Evolutionary conservation across 768 basidiomycete species (phyloP).

Genomic region (Kondoa malvinella): DNA sequence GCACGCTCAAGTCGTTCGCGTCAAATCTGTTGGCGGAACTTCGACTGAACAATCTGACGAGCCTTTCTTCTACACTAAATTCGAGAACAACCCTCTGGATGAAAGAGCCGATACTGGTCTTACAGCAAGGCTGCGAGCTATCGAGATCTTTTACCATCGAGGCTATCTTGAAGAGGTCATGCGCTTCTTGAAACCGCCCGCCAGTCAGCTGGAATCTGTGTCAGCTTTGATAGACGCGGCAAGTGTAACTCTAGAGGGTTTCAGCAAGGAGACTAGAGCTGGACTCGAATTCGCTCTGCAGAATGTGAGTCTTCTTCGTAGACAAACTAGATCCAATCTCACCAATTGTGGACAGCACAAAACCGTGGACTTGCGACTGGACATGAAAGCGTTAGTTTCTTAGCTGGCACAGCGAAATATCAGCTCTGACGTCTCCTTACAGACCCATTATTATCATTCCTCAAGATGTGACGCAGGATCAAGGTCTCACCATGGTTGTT

Average conservation of each 20-base stretch:
- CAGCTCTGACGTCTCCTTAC: background rate
- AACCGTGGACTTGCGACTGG: constrained; percentile 88
- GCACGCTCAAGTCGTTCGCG: constrained; percentile 80
- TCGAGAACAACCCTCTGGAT: constrained; percentile 82
- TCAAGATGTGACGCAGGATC: constrained; percentile 60
- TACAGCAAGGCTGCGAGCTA: constrained; percentile 51
- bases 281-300: constrained; percentile 85
- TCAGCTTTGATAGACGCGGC: constrained; percentile 80
- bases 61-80: constrained; percentile 72
- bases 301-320: constrained; percentile 24
- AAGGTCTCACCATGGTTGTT: constrained; percentile 71
- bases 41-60: constrained; percentile 24
- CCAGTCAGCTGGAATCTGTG: constrained; percentile 85
- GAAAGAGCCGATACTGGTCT: constrained; percentile 78
- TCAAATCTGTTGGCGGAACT: constrained; percentile 38
- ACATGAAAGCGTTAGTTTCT: constrained; percentile 53
- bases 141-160: constrained; percentile 91
- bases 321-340: background rate
- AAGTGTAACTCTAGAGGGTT: constrained; percentile 76
- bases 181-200: constrained; percentile 80
- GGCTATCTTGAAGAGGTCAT: constrained; percentile 85
- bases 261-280: constrained; percentile 82
- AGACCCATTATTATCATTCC: constrained; percentile 84
- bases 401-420: background rate
- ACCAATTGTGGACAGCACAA: constrained; percentile 43